Conservation (phyloP, 83 land plant genomes). For the Larix sibirica region DNA sequence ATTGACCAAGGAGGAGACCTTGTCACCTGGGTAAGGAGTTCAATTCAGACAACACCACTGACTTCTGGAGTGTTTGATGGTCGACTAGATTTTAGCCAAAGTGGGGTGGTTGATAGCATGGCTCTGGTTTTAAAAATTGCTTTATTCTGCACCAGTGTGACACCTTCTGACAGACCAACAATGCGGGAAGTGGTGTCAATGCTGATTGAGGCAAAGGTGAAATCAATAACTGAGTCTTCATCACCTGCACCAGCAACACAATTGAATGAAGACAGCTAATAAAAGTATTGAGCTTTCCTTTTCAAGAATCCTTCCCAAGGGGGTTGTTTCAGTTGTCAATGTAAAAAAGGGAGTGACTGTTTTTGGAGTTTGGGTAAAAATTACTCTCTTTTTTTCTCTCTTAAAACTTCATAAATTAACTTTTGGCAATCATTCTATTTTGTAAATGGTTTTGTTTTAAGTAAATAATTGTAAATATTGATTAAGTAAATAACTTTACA, state of each 20-base stretch:
- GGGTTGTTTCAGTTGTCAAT: too few species aligned
- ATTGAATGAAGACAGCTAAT: too few species aligned
- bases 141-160: constrained; percentile 60
- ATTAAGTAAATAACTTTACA: too few species aligned
- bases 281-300: too few species aligned
- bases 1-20: constrained; percentile 77
- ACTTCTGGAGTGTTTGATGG: constrained; percentile 45
- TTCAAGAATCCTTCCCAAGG: too few species aligned
- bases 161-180: constrained; percentile 61
- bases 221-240: constrained; percentile 1
- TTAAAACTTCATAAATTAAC: too few species aligned
- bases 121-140: constrained; percentile 63
- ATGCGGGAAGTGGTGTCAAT: constrained; percentile 70
- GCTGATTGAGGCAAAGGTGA: constrained; percentile 55
- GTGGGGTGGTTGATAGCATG: constrained; percentile 46
- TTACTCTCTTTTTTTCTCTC: too few species aligned
- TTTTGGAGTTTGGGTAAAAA: too few species aligned
- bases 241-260: constrained; percentile 10
- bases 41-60: constrained; percentile 36
- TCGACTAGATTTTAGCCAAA: constrained; percentile 36
- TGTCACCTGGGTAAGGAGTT: constrained; percentile 58
- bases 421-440: too few species aligned
- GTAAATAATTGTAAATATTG: too few species aligned
- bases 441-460: too few species aligned
- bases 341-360: too few species aligned